Percentiles rank a stretch among this genome's conserved stretches.
Evolutionary conservation across 371 early-diverging fungal species (phyloP).

Genomic region (Zancudomyces culisetae): DNA sequence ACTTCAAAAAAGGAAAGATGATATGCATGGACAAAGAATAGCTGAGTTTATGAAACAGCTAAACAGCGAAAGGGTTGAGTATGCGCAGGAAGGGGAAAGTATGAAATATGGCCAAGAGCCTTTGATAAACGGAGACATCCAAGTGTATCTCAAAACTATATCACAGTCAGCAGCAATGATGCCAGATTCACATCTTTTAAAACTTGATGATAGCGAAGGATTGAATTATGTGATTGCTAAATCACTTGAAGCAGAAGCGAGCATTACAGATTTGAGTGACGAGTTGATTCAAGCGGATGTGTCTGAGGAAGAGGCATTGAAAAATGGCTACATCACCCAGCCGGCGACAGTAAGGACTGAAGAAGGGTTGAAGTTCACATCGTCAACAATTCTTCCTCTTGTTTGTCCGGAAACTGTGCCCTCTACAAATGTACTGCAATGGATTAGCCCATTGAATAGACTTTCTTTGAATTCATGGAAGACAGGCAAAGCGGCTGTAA

Average conservation of each 20-base stretch:
- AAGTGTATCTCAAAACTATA: constrained; percentile 12
- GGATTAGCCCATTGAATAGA: constrained; percentile 19
- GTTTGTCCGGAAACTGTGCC: constrained; percentile 26
- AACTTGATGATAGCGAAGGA: constrained; percentile 14
- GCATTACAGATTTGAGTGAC: constrained; percentile 11
- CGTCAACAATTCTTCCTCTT: constrained; percentile 21
- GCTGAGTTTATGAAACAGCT: neutral
- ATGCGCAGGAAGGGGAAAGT: too few species aligned
- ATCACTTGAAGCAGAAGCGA: constrained; percentile 23
- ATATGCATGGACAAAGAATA: neutral
- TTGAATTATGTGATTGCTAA: constrained; percentile 15
- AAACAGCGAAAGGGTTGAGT: neutral
- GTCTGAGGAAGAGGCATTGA: constrained; percentile 1
- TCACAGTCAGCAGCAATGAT: constrained; percentile 17
- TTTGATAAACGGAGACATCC: constrained; percentile 4
- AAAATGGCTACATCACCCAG: neutral
- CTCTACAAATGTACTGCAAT: constrained; percentile 24
- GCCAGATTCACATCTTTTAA: constrained; percentile 12
- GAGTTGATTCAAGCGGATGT: constrained; percentile 6
- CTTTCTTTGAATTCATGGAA: neutral
- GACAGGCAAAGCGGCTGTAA: neutral
- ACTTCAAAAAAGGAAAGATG: neutral
- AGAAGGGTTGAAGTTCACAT: constrained; percentile 16
- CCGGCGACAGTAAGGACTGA: constrained; percentile 2
- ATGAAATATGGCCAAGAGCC: neutral